Evolutionary conservation across 2,329 filamentous ascomycete species (phyloP), one percentile per base, ranked within the genome.

Genomic region (Colletotrichum liriopes): DNA sequence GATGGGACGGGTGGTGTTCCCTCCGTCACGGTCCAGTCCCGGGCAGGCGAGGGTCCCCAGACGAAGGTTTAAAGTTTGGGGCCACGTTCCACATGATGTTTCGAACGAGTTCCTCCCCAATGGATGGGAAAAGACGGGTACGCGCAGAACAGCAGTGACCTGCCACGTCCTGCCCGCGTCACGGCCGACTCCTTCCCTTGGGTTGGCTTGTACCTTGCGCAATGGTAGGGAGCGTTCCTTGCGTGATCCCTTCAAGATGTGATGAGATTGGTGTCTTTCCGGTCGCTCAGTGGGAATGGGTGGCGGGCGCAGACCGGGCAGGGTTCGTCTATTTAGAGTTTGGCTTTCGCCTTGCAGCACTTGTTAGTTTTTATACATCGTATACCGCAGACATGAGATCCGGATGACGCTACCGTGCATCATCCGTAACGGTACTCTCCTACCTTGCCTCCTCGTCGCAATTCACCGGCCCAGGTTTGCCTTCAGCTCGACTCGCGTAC

Each of bases 71-170:
- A 71, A 56, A 68, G 68, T 71, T 71, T 68, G 49, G 43, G 47
- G 55, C 65, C 65, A 71, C 65, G 65, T 71, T 71, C 68, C 68
- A 68, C 65, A 51, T 65, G 64, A 67, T 58, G 68, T 71, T 71
- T 71, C 68, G 68, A 71, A 58, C 64, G 64, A 67, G 43, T 43
- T 68, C 43, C 68, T 63, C 58, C 58, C 61, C 68, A 68, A 66
- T 68, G 41, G 67, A 45, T 23, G 52, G 52, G n/a, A 41, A 29
- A 47, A 32, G 55, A 32, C 52, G 16, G 55, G 23, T 58, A 41
- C 35, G 56, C 52, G 52, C 20, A 9, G 63, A 43, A 39, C 23
- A 41, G 47, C 55, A 47, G 59, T 23, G 54, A 47, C 56, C 12
- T 58, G 51, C 20, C 37, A 67, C 37, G 55, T 51, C 18, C 45